Base-by-base conservation (phyloP, 768 basidiomycete species). In the Crassisporium funariophilum region DNA sequence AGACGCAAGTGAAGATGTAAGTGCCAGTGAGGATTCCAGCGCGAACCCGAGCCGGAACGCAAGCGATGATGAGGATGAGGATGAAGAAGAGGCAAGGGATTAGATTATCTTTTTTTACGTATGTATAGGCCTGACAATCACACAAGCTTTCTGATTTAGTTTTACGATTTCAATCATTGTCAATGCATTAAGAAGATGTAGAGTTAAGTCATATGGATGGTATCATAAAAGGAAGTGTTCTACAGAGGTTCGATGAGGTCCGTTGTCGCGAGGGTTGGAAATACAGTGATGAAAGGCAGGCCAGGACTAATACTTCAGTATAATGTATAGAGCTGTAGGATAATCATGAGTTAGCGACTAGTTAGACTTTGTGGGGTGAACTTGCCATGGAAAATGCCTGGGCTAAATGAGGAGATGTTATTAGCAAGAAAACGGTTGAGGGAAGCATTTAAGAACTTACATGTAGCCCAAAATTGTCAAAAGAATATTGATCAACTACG, bases 401-500 rank as follows among this genome's bases (percentile, higher is more conserved):
- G 89, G 56, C 84, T 88, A 60, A 5, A 37, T 37, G 46, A 29
- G 47, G 24, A 47, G 34, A 40, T 46, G 61, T 17, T 16, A n/a
- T 46, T 29, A 46, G 33, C 19, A 20, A 36, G 10, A 20, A 7
- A 8, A 8, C 12, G 7, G 2, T 22, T 35, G 20, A 34, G 39
- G 25, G 12, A 36, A 31, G 34, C 27, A 33, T 15, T 12, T 31
- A 21, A 53, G 9, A 35, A 68, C 86, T 63, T 65, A 88, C 84
- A 91, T 76, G 69, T 84, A 90, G 54, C 88, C 91, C 40, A 91
- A 72, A 34, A 83, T 69, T n/a, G 87, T 88, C 54, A 92, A 67
- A 16, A 86, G 71, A 53, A 93, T 84, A 71, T 93, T 92, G 70
- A 93, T 90, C 9, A 68, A 55, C 68, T 76, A 51, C 10, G 20